Base-by-base conservation (phyloP, 1,139 yeast species). In the Kodamaea alishanica region DNA sequence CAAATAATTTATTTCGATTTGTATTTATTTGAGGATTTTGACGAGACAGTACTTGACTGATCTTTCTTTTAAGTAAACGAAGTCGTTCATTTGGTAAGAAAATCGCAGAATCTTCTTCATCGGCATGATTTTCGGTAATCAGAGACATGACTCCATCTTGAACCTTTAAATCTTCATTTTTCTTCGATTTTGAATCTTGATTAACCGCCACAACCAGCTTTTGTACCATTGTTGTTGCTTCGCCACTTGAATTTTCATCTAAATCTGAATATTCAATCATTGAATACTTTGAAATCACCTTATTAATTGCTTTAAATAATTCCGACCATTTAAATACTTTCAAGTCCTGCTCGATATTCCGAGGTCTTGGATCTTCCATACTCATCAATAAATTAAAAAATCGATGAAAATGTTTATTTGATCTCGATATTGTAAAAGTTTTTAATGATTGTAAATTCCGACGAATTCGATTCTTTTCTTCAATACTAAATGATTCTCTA, bases 271-370 rank as follows among this genome's bases (percentile, higher is more conserved):
- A 26, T 26, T 26, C 28, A 26, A 26, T 4, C 28, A 26, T 55
- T 10, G 71, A 63, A 52, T 82, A 83, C 56, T 82, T 82, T 33
- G 81, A 67, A 35, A 81, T 67, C n/a, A 82, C 84, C 51, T 79
- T 81, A 30, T 66, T 61, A 37, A 82, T 56, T 0, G 89, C 89
- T 31, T 61, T 65, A 29, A 66, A 70, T 28, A 82, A 60, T 39
- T 72, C 70, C 20, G 61, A 51, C 89, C 89, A 82, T 28, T 67
- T 67, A 50, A 82, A 79, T 4, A 82, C 88, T 54, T 82, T 82
- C 45, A 82, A 77, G 53, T 82, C 86, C 54, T 83, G 83, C 51
- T 81, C 88, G 40, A 83, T 83, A 51, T 81, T 81, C 31, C 89
- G 63, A 4, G 89, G 89, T 47, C 81, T 69, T 2, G 90, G 89